These are phyloP conservation scores for Arachnomyces sp. DNA, from an alignment of 2,329 filamentous ascomycete species.

Conservation along the genomic window DNA sequence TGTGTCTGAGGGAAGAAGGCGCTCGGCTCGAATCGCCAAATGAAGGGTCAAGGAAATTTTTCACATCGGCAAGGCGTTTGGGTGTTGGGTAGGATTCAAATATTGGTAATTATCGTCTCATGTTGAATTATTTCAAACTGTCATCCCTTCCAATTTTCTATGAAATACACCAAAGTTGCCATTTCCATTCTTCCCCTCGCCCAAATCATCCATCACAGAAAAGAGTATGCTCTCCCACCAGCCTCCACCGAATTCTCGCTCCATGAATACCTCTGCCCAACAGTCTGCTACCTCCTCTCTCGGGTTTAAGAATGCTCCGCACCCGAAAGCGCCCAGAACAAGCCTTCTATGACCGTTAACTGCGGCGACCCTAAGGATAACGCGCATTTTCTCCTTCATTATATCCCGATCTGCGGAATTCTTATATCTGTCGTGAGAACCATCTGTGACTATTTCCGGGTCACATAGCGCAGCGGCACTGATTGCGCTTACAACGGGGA, in stretches of 20 bases:
- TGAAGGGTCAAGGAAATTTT: background rate
- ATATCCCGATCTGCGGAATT: conserved; percentile 40
- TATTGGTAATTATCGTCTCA: background rate
- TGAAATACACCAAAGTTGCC: conserved; percentile 28
- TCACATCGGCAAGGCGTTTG: background rate
- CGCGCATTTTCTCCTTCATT: conserved; percentile 57
- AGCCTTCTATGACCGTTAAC: conserved; percentile 49
- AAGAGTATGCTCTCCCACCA: conserved; percentile 62
- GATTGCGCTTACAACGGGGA: conserved; percentile 52
- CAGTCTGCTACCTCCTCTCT: conserved; percentile 53
- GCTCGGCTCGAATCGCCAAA: conserved; percentile 1
- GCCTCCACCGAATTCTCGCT: conserved; percentile 55
- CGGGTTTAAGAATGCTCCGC: conserved; percentile 60
- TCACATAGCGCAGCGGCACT: conserved; percentile 51
- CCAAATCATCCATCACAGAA: conserved; percentile 46
- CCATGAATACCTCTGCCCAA: conserved; percentile 54
- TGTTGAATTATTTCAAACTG: conserved; percentile 14
- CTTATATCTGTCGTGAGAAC: conserved; percentile 31
- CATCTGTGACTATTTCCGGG: conserved; percentile 26
- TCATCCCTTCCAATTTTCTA: conserved; percentile 21
- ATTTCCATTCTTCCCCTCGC: conserved; percentile 15
- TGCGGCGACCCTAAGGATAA: conserved; percentile 55
- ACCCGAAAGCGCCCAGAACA: conserved; percentile 62
- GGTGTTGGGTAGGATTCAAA: background rate
- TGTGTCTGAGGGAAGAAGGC: conserved; percentile 3